Evolutionary conservation across 2,329 filamentous ascomycete species (phyloP).

Genomic region (Pestalotiopsis sp.): DNA sequence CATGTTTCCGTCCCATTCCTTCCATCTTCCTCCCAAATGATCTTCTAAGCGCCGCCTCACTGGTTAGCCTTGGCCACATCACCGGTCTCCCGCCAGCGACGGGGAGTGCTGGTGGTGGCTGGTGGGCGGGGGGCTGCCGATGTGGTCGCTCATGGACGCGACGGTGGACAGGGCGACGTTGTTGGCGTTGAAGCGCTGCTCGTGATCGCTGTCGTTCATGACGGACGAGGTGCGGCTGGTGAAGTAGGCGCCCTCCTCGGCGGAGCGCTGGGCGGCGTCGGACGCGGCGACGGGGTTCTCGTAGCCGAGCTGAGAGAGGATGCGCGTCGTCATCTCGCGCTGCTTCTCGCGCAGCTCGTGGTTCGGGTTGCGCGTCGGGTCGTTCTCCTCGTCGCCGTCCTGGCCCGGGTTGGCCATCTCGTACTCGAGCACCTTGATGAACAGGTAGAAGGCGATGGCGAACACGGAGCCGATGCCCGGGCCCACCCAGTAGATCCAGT

Average conservation of each 20-base stretch:
- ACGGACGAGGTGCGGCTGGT: conserved; percentile 7
- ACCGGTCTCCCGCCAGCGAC: not conserved
- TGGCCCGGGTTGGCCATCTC: conserved; percentile 38
- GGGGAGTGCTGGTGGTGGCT: not conserved
- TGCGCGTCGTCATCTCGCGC: conserved; percentile 17
- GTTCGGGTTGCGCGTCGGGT: conserved; percentile 20
- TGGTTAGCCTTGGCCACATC: not conserved
- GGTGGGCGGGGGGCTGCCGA: not conserved
- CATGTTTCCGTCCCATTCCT: not conserved
- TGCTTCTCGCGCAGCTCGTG: conserved; percentile 20
- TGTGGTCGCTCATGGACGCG: conserved; percentile 15
- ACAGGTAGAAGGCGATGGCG: conserved; percentile 35
- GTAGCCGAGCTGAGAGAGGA: conserved; percentile 15
- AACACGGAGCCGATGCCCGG: conserved; percentile 39
- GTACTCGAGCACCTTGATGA: conserved; percentile 43
- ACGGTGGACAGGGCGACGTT: conserved; percentile 16
- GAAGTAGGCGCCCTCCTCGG: conserved; percentile 17
- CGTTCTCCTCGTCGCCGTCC: conserved; percentile 24
- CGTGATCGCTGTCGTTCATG: conserved; percentile 11
- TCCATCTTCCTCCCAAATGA: not conserved
- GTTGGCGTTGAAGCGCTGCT: not conserved
- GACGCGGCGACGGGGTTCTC: conserved; percentile 2
- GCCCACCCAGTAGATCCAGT: conserved; percentile 45
- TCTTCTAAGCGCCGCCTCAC: not conserved
- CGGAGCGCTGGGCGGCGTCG: not conserved